Evolutionary conservation across 2,329 filamentous ascomycete genomes (phyloP), one percentile per base, ranked within the genome.

Genomic region (Neonectria sp.): DNA sequence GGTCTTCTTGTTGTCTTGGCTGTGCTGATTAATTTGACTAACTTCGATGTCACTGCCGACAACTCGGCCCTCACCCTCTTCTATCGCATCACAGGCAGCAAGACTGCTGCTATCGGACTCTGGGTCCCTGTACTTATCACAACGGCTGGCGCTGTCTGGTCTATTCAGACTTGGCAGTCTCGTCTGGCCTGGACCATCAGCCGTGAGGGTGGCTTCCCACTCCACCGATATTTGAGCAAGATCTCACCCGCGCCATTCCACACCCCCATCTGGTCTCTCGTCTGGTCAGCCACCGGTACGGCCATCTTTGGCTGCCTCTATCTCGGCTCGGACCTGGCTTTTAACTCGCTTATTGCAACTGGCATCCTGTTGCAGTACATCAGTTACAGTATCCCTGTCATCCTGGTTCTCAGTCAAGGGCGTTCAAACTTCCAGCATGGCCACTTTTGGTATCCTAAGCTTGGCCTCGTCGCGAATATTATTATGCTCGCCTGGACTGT

Each of bases 161-260:
- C 72, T 3, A 75, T 76, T 27, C 75, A 77, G 21, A 77, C 71
- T 0, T 78, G 76, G 75, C 75, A 78, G 43, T 78, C 76, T 15
- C 71, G 76, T 8, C 69, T 78, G 6, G 74, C 76, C 0, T 77
- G 76, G 75, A 73, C 73, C 5, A 76, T 77, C 51, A 74, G 73
- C 37, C 73, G 74, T 17, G 73, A 78, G 27, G 63, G 58, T 9
- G 75, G 75, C 0, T 75, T 77, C 43, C 75, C 74, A 2, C 63
- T 76, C 3, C 71, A 74, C 21, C 61, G 66, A 1, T 56, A 76
- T 29, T 65, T 77, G 13, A 70, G 69, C 63, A 72, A 71, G 51
- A 65, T 77, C 12, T 51, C 69, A 3, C 70, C 72, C 0, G 63
- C 69, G 5, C 75, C 75, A 2, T 65, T 77, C 12, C 56, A 76